Conservation (phyloP, 225 moss, liverwort and hornwort species). For the Pseudisothecium myosuroides region DNA sequence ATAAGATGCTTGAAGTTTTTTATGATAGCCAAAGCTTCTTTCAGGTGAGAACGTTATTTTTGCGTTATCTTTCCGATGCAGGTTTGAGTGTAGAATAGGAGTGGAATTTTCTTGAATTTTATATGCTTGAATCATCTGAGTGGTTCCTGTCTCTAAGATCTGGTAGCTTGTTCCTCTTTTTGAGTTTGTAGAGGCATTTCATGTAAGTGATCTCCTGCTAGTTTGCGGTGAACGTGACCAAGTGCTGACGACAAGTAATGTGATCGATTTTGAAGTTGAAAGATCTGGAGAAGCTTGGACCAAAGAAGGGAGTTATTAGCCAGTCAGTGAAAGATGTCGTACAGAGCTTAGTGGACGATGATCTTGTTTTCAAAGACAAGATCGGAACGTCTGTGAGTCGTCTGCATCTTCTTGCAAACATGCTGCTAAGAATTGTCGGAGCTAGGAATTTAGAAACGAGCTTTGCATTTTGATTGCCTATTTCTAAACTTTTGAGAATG, state of each 20-base stretch:
- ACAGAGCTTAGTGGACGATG: slow-evolving; percentile 78
- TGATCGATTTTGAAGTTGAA: slow-evolving; percentile 49
- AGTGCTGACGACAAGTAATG: background rate
- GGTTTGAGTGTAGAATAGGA: background rate
- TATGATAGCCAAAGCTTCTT: slow-evolving; percentile 76
- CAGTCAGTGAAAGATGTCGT: slow-evolving; percentile 88
- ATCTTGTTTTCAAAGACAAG: slow-evolving; percentile 85
- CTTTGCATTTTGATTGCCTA: background rate
- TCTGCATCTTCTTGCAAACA: background rate
- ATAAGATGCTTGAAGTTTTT: slow-evolving; percentile 75
- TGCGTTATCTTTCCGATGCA: background rate
- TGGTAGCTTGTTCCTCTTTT: background rate
- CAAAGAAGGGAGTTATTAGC: slow-evolving; percentile 86
- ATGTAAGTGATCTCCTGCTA: background rate
- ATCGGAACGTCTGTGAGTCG: slow-evolving; percentile 74
- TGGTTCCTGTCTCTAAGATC: background rate
- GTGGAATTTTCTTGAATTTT: background rate
- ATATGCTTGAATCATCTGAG: background rate
- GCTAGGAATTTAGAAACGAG: background rate
- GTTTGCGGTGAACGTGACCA: background rate
- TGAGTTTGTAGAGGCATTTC: background rate
- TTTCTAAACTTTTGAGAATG: background rate
- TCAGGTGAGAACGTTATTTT: slow-evolving; percentile 26
- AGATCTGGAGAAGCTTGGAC: slow-evolving; percentile 86
- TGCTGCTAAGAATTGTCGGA: background rate